A percentile compares a stretch with the other conserved stretches of the same genome.
These are phyloP conservation scores for Annona squamosa DNA, from an alignment of 164 flowering plant genomes.

Conservation along the genomic window DNA sequence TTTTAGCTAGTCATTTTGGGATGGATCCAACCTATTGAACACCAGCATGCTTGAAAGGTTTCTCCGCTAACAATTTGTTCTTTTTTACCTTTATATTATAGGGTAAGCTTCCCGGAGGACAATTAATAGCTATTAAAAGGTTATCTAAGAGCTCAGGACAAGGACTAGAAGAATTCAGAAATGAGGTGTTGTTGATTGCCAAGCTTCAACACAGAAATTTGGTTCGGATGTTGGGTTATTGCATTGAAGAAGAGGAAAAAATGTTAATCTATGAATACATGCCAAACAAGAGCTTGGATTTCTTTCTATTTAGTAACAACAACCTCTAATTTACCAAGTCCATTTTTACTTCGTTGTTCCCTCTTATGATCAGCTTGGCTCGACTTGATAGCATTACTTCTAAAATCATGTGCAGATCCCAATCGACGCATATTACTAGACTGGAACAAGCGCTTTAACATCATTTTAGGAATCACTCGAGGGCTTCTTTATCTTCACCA, in stretches of 20 bases:
- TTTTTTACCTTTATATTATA: background rate
- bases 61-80: no score
- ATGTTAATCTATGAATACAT: slow-evolving; percentile 22
- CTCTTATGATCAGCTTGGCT: background rate
- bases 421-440: slow-evolving; percentile 2
- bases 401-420: slow-evolving; percentile 9
- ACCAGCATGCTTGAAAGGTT: no score
- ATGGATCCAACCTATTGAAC: no score
- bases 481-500: slow-evolving; percentile 58
- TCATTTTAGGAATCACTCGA: slow-evolving; percentile 37
- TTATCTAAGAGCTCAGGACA: background rate
- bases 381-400: background rate
- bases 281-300: slow-evolving; percentile 17
- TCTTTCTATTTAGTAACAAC: slow-evolving; percentile 1
- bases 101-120: slow-evolving; percentile 25
- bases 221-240: slow-evolving; percentile 1
- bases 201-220: slow-evolving; percentile 2
- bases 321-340: background rate
- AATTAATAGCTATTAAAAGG: slow-evolving; percentile 23
- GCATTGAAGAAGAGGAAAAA: slow-evolving; percentile 1
- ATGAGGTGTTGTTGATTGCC: background rate
- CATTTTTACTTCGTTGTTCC: background rate
- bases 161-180: background rate
- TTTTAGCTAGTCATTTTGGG: no score
- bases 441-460: slow-evolving; percentile 22